A percentile compares a stretch with the other conserved stretches of the same genome.
phyloP scores from a whole-genome alignment of 805 yeast species.

The Lipomyces kockii region DNA sequence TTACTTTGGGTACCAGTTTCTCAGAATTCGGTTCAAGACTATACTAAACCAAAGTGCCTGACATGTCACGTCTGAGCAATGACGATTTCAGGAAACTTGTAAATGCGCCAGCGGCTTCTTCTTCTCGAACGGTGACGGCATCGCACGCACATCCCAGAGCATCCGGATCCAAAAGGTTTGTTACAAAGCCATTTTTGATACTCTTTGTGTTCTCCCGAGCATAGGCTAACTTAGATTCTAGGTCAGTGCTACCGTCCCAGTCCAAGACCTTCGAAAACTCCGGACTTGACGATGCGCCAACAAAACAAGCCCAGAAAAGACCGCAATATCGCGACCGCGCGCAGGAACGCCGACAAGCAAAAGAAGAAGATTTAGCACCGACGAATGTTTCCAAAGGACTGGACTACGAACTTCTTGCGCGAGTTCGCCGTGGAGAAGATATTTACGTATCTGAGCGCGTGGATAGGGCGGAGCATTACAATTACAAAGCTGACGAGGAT shows the following conservation, averaged over 20 bases:
- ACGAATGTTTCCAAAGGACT: conserved; percentile 12
- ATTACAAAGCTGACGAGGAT: conserved; percentile 5
- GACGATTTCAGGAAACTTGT: conserved; percentile 30
- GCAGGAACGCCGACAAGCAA: conserved; percentile 25
- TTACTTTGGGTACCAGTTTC: background rate
- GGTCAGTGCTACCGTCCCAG: conserved; percentile 11
- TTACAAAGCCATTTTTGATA: background rate
- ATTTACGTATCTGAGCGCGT: conserved; percentile 1
- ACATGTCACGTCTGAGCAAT: conserved; percentile 18
- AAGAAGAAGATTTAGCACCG: conserved; percentile 14
- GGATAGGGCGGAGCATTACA: background rate
- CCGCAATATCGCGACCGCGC: conserved; percentile 32
- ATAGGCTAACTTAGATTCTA: background rate
- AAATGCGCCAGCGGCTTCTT: background rate
- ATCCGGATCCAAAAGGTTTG: conserved; percentile 4
- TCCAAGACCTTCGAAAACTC: background rate
- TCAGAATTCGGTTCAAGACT: background rate
- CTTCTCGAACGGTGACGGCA: background rate
- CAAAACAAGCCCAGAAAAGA: background rate
- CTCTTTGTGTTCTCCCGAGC: background rate
- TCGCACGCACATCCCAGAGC: background rate
- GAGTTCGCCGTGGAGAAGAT: conserved; percentile 24
- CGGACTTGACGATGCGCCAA: background rate
- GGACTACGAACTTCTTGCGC: conserved; percentile 27
- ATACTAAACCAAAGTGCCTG: background rate